phyloP scores from a whole-genome alignment of 306 rosid species.

The Gynostemma pentaphyllum region DNA sequence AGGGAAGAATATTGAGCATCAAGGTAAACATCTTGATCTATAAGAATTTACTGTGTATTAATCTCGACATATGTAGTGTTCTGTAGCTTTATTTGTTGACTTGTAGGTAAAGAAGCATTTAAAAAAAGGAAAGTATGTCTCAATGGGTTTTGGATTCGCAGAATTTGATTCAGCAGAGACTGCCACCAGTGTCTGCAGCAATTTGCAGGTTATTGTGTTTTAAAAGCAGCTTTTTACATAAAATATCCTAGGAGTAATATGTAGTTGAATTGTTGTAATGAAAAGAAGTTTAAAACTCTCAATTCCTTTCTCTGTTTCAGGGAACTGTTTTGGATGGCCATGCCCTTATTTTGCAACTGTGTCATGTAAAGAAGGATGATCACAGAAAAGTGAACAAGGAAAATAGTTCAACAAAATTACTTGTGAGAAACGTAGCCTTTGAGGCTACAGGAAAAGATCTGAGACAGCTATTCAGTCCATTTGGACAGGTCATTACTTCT shows the following conservation, averaged over 20 bases:
- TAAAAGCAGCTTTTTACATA: background rate
- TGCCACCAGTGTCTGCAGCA: slow-evolving; percentile 43
- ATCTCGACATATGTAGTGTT: background rate
- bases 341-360: slow-evolving; percentile 64
- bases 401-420: slow-evolving; percentile 76
- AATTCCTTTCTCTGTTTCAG: slow-evolving; percentile 24
- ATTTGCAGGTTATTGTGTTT: slow-evolving; percentile 53
- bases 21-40: slow-evolving; percentile 39
- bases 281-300: slow-evolving; percentile 13
- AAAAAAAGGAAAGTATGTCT: slow-evolving; percentile 74
- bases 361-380: slow-evolving; percentile 61
- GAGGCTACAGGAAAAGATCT: slow-evolving; percentile 82
- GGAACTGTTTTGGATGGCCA: slow-evolving; percentile 85
- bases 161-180: slow-evolving; percentile 79
- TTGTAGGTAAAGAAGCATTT: slow-evolving; percentile 72
- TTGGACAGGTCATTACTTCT: slow-evolving; percentile 72
- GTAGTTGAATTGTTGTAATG: too few relatives aligned
- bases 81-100: slow-evolving; percentile 8
- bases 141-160: slow-evolving; percentile 86
- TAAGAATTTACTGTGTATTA: slow-evolving; percentile 1
- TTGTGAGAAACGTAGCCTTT: slow-evolving; percentile 76
- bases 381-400: slow-evolving; percentile 44
- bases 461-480: slow-evolving; percentile 75
- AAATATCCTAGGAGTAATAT: slow-evolving; percentile 4
- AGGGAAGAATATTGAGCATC: slow-evolving; percentile 57